These are phyloP conservation scores for Cucurbita pepo DNA, from an alignment of 306 rosid genomes.

Conservation along the genomic window DNA sequence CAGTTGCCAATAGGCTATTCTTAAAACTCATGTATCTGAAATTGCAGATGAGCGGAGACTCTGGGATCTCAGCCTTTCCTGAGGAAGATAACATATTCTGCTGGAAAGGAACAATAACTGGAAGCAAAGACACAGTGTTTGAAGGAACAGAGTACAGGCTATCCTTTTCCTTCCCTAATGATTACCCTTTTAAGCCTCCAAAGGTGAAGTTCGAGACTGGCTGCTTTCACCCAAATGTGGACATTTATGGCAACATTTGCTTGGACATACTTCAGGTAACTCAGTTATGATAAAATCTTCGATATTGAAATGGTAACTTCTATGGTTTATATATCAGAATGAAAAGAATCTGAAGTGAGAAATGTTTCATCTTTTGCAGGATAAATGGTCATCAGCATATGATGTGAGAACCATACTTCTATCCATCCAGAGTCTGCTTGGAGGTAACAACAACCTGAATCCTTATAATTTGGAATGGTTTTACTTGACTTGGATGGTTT, in stretches of 20 bases:
- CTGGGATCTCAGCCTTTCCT: conserved; percentile 85
- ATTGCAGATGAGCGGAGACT: conserved; percentile 78
- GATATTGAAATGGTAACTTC: background rate
- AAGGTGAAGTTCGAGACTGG: conserved; percentile 79
- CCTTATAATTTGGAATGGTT: background rate
- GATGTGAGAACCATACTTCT: conserved; percentile 66
- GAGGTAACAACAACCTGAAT: conserved; percentile 33
- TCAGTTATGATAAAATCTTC: background rate
- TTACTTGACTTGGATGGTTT: background rate
- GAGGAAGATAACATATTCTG: conserved; percentile 88
- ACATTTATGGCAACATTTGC: conserved; percentile 71
- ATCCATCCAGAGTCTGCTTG: conserved; percentile 78
- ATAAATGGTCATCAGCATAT: conserved; percentile 82
- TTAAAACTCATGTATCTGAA: background rate
- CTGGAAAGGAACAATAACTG: conserved; percentile 91
- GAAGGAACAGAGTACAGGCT: conserved; percentile 83
- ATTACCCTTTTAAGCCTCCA: conserved; percentile 89
- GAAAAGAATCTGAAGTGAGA: background rate
- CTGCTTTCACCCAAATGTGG: conserved; percentile 91
- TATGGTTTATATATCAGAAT: background rate
- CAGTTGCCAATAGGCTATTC: too few species aligned
- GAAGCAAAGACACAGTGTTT: conserved; percentile 86
- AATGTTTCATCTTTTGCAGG: conserved; percentile 18
- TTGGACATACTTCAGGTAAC: conserved; percentile 95
- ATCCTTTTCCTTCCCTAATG: conserved; percentile 65